Evolutionary conservation across 73 alveolate species (phyloP).

Genomic region (Tetrahymena elliotti): DNA sequence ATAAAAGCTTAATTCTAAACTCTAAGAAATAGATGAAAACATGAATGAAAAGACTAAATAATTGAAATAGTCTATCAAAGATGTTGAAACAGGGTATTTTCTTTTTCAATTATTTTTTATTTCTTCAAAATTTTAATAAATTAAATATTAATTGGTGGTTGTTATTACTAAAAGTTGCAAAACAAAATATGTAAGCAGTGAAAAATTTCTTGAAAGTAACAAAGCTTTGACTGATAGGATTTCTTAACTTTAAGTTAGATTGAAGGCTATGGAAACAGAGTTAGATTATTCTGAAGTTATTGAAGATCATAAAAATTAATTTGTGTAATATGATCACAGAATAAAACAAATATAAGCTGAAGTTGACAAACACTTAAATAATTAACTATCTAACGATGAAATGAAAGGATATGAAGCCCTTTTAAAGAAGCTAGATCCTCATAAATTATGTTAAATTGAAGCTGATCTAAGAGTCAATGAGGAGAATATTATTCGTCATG

Average conservation of each 20-base stretch:
- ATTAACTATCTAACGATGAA: neutral
- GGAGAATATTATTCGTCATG: slow-evolving; percentile 10
- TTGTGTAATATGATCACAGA: neutral
- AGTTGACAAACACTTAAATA: neutral
- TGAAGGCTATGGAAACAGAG: neutral
- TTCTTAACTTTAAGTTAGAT: neutral
- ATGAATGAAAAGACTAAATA: neutral
- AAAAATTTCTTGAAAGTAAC: neutral
- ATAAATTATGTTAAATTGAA: slow-evolving; percentile 28
- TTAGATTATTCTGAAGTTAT: neutral
- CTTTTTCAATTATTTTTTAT: neutral
- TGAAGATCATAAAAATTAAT: neutral
- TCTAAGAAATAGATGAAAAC: neutral
- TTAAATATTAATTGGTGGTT: too few species aligned
- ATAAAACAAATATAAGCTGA: neutral
- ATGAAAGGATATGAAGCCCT: neutral
- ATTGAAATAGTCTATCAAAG: neutral
- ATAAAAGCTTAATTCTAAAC: neutral
- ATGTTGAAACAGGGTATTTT: neutral
- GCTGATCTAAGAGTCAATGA: slow-evolving; percentile 28
- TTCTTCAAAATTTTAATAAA: too few species aligned
- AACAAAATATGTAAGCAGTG: neutral
- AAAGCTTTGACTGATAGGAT: neutral
- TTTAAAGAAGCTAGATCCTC: slow-evolving; percentile 34
- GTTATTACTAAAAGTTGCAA: neutral